A percentile compares a stretch with the other conserved stretches of the same genome.
Conservation (phyloP, 352 stramenopile species). For the Pythium folliculosum region DNA sequence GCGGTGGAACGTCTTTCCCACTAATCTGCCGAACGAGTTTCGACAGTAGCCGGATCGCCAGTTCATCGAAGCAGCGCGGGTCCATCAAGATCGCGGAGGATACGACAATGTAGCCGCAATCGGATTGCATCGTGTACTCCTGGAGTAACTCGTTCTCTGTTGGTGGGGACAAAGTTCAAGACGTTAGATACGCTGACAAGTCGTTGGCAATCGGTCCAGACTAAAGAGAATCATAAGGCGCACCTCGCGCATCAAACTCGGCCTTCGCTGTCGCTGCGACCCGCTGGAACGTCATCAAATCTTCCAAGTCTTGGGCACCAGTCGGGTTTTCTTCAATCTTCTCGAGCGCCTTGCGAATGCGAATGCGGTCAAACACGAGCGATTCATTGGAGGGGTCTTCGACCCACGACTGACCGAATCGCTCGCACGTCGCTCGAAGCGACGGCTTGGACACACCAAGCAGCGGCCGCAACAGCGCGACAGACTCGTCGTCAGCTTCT, state of each 20-base stretch:
- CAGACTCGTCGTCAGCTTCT: background rate
- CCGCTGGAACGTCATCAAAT: slow-evolving; percentile 20
- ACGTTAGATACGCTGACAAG: background rate
- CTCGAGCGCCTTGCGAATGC: slow-evolving; percentile 72
- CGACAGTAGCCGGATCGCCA: slow-evolving; percentile 63
- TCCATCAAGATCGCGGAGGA: slow-evolving; percentile 48
- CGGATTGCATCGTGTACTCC: slow-evolving; percentile 40
- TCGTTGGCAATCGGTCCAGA: too few species aligned
- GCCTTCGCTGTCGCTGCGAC: slow-evolving; percentile 22
- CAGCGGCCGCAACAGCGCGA: slow-evolving; percentile 61
- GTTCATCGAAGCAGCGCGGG: slow-evolving; percentile 59
- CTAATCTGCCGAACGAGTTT: slow-evolving; percentile 54
- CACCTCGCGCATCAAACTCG: slow-evolving; percentile 24
- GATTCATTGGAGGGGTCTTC: slow-evolving; percentile 85
- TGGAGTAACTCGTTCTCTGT: slow-evolving; percentile 52
- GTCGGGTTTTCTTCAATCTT: background rate
- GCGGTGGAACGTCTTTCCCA: slow-evolving; percentile 56
- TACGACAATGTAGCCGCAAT: slow-evolving; percentile 38
- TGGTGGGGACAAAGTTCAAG: background rate
- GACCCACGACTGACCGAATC: slow-evolving; percentile 75
- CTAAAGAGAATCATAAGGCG: background rate
- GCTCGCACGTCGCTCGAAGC: slow-evolving; percentile 68
- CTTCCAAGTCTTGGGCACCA: slow-evolving; percentile 1
- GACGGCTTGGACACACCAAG: slow-evolving; percentile 57
- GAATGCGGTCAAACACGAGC: slow-evolving; percentile 74